Evolutionary conservation across 2,329 filamentous ascomycete species (phyloP), one percentile per base, ranked within the genome.

Genomic region (Sporothrix euskadiensis): DNA sequence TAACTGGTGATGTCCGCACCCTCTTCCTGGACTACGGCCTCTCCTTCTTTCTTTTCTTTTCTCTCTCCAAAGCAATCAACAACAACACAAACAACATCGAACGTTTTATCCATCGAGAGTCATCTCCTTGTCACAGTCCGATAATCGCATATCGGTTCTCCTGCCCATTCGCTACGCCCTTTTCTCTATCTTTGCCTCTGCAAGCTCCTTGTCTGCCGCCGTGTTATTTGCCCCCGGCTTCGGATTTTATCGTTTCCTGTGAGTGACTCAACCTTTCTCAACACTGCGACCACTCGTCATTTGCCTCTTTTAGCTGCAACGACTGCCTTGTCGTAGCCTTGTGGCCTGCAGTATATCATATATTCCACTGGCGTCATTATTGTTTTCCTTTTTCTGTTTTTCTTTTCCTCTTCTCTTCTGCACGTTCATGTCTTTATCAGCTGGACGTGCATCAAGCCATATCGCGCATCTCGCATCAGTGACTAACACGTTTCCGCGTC

Each of bases 81-180:
- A 82, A 82, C 78, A 83, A 82, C 80, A 79, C 47, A 80, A 80
- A 80, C 75, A 77, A 78, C 79, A 81, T 79, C 79, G 79, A 80
- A 81, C 80, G 81, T 82, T 83, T 84, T 82, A 63, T 69, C 80
- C 80, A 84, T 82, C 81, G 83, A 87, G 86, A 87, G 84, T 87
- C 81, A 82, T 83, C 84, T 84, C 82, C 83, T 75, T 84, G 87
- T 89, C 87, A 87, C 87, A 87, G 87, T 86, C 84, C 83, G 86
- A 86, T 85, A 82, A 83, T 88, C 86, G 84, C 86, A 83, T 47
- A 61, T 81, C 86, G 88, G 86, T 73, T 75, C 75, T 85, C 81
- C 79, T 83, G 83, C 83, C 82, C 81, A 79, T 78, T 78, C 81
- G 61, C 61, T 47, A 66, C 81, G 79, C 79, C 75, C 75, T 77